Evolutionary conservation across 352 stramenopile genomes (phyloP), one percentile per base, ranked within the genome.

Genomic region (Phytophthora capsici): DNA sequence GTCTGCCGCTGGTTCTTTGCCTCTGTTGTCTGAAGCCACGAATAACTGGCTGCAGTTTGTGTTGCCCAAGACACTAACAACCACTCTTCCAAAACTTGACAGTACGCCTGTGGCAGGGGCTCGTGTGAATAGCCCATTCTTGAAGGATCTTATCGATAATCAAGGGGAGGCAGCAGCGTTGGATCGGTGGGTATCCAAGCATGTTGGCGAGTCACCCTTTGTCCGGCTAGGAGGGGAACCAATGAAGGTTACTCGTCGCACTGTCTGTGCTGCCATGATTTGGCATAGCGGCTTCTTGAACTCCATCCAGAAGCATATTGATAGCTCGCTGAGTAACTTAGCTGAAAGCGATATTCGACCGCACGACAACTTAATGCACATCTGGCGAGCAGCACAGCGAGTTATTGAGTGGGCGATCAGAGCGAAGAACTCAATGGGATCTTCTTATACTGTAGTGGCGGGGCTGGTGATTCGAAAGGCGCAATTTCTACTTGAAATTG

Each of bases 331-430:
- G 16, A 69, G 72, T 19, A 74, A 84, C 45, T 65, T 74, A n/a
- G 54, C 57, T 0, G 72, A 77, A 48, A 92, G 87, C 55, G 88
- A 95, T 52, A 54, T 88, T 52, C 82, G 89, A 28, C 89, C 89
- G 9, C 82, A 94, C 46, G 85, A 95, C n/a, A 96, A 92, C 37
- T 75, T 97, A 47, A 95, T 94, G 82, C 84, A 95, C 55, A 93
- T 96, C n/a, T 97, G 89, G 89, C 79, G 89, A 40, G 86, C 89
- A 28, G 78, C 89, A 9, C 89, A 97, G 44, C 75, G 89, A 25
- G 88, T 97, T 14, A 91, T 95, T 30, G 89, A 96, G 57, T 97
- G 89, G 89, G 88, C 80, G 20, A 94, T 97, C 47, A 82, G 89
- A 30, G 84, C 86, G 12, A 97, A 97, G 55, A 94, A 97, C 48